Evolutionary conservation across 2,329 filamentous ascomycete species (phyloP).

Genomic region (Rosellinia necatrix): DNA sequence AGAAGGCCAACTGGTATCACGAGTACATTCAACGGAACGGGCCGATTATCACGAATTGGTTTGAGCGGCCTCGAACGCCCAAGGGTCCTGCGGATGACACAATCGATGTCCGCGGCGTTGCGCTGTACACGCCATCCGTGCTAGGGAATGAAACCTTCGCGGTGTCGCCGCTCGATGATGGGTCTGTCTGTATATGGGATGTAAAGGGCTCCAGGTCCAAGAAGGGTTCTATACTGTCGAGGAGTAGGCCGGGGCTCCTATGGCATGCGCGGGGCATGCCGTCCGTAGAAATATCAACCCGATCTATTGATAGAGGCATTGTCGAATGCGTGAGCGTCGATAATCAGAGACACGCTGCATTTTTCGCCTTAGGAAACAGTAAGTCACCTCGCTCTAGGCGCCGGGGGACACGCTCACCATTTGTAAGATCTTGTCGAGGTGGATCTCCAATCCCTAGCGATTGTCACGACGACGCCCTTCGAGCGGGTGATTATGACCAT

Average conservation of each 20-base stretch:
- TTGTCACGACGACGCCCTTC: constrained; percentile 72
- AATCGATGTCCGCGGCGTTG: constrained; percentile 74
- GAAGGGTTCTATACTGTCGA: constrained; percentile 67
- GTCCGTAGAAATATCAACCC: constrained; percentile 48
- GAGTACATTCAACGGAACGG: constrained; percentile 86
- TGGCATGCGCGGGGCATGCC: constrained; percentile 43
- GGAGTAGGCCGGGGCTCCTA: constrained; percentile 70
- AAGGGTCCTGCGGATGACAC: constrained; percentile 50
- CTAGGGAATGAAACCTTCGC: constrained; percentile 61
- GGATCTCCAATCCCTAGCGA: constrained; percentile 73
- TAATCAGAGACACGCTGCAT: constrained; percentile 68
- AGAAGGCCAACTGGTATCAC: constrained; percentile 81
- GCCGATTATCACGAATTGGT: constrained; percentile 75
- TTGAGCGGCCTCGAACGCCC: constrained; percentile 63
- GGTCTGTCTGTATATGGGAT: constrained; percentile 88
- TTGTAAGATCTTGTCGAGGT: constrained; percentile 72
- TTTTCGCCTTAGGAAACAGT: constrained; percentile 78
- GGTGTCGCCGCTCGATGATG: constrained; percentile 81
- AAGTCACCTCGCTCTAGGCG: constrained; percentile 39
- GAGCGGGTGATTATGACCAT: constrained; percentile 84
- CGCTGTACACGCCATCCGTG: constrained; percentile 62
- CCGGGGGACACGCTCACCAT: constrained; percentile 22
- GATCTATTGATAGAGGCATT: constrained; percentile 57
- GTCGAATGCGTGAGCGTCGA: constrained; percentile 86
- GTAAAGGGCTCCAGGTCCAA: constrained; percentile 59